Evolutionary conservation across 2,329 filamentous ascomycete species (phyloP).

Genomic region (Colletotrichum graminicola): DNA sequence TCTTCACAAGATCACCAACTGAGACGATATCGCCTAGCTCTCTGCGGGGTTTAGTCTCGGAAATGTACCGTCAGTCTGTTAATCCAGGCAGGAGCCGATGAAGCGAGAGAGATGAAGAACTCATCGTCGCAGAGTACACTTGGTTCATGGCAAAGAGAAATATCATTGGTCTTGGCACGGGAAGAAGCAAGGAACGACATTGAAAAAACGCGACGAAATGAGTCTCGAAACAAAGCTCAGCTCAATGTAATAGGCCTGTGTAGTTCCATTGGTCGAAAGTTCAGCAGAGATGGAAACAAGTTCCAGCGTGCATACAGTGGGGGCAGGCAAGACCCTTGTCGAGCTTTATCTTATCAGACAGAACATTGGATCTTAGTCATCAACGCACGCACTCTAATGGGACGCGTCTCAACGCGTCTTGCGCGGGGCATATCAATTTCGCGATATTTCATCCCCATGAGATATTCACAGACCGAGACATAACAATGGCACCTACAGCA

Average conservation of each 20-base stretch:
- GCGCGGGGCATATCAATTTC: constrained; percentile 2
- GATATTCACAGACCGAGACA: neutral
- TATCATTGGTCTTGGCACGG: constrained; percentile 11
- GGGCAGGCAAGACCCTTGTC: constrained; percentile 24
- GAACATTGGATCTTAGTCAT: constrained; percentile 15
- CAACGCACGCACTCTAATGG: constrained; percentile 26
- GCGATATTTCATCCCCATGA: neutral
- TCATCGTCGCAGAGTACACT: neutral
- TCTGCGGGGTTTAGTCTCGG: neutral
- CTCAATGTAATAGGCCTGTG: constrained; percentile 13
- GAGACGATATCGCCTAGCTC: neutral
- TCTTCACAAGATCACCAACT: no score
- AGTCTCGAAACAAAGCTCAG: constrained; percentile 37
- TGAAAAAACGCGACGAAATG: constrained; percentile 26
- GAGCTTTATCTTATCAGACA: constrained; percentile 25
- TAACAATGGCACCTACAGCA: constrained; percentile 30
- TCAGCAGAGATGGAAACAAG: constrained; percentile 36
- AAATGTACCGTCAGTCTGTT: neutral
- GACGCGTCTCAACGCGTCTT: constrained; percentile 39
- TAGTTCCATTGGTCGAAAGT: constrained; percentile 21
- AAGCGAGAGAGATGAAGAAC: neutral
- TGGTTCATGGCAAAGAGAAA: neutral
- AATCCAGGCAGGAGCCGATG: neutral
- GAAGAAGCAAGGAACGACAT: constrained; percentile 8
- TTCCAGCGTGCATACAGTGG: constrained; percentile 25